Conservation (phyloP, 768 basidiomycete genomes). For the Hemileccinum impolitum region DNA sequence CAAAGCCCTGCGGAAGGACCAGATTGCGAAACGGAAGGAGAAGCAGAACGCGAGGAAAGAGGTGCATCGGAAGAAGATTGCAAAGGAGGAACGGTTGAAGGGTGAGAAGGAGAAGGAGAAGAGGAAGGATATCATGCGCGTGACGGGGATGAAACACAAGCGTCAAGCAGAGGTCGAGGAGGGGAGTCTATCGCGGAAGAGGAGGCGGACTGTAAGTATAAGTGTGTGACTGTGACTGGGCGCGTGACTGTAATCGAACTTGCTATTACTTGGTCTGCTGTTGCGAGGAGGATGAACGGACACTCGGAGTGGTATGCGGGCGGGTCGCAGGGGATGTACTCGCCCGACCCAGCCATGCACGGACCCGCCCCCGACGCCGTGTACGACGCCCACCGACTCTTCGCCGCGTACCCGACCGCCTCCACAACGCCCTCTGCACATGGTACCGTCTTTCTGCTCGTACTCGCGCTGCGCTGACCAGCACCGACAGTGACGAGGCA, state of each 20-base stretch:
- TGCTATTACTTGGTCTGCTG: too few species aligned
- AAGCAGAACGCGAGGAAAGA: constrained; percentile 82
- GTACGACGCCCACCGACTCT: constrained; percentile 63
- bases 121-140: constrained; percentile 72
- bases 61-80: constrained; percentile 66
- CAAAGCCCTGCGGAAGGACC: constrained; percentile 85
- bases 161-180: constrained; percentile 60
- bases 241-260: constrained; percentile 13
- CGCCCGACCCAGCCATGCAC: constrained; percentile 13
- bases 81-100: constrained; percentile 61
- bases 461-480: constrained; percentile 15
- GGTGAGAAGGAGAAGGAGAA: constrained; percentile 72
- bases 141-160: constrained; percentile 68
- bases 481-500: constrained; percentile 59
- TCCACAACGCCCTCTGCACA: constrained; percentile 77
- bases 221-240: constrained; percentile 21
- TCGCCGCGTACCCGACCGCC: constrained; percentile 68
- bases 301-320: constrained; percentile 24
- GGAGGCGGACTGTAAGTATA: constrained; percentile 39
- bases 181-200: constrained; percentile 49
- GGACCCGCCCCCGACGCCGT: constrained; percentile 44
- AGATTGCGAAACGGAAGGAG: constrained; percentile 70
- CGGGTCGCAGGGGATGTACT: constrained; percentile 9
- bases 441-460: constrained; percentile 39
- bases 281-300: constrained; percentile 19